These are phyloP conservation scores for Sisymbrium irio DNA, from an alignment of 345 rosid species.

Conservation along the genomic window DNA sequence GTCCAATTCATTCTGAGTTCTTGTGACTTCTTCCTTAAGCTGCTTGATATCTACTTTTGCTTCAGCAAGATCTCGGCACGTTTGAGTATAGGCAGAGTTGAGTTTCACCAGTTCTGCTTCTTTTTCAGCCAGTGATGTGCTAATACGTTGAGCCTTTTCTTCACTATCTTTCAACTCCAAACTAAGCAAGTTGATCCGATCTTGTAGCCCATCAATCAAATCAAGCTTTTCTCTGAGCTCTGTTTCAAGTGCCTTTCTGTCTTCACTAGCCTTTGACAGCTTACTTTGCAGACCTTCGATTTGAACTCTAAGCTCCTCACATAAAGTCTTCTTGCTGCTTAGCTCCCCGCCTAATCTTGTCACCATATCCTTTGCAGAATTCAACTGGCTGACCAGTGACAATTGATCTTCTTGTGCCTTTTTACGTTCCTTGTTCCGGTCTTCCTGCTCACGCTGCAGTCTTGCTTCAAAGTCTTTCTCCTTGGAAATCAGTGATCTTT, in stretches of 20 bases:
- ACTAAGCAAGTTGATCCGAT: conserved; percentile 49
- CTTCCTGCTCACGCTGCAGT: conserved; percentile 63
- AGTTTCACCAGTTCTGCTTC: conserved; percentile 57
- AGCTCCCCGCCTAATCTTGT: conserved; percentile 69
- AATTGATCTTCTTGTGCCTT: conserved; percentile 61
- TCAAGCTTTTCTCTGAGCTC: conserved; percentile 53
- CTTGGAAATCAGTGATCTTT: conserved; percentile 48
- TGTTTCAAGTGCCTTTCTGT: conserved; percentile 55
- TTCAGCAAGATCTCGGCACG: conserved; percentile 48
- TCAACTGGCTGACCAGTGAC: conserved; percentile 52
- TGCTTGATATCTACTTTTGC: conserved; percentile 49
- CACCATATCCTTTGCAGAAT: conserved; percentile 58
- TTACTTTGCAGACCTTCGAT: conserved; percentile 48
- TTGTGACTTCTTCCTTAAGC: conserved; percentile 44
- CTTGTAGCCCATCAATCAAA: conserved; percentile 51
- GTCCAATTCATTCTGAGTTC: conserved; percentile 50
- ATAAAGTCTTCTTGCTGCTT: conserved; percentile 53
- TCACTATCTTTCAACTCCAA: conserved; percentile 67
- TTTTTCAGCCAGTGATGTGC: conserved; percentile 48
- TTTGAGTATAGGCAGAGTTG: conserved; percentile 43
- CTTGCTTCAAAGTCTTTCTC: conserved; percentile 59
- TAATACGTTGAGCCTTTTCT: conserved; percentile 46
- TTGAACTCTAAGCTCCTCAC: conserved; percentile 53
- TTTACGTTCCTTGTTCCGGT: conserved; percentile 43
- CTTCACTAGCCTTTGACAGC: conserved; percentile 56